Evolutionary conservation across 192 early-diverging fungal species (phyloP).

Genomic region (Phycomyces blakesleeanus): DNA sequence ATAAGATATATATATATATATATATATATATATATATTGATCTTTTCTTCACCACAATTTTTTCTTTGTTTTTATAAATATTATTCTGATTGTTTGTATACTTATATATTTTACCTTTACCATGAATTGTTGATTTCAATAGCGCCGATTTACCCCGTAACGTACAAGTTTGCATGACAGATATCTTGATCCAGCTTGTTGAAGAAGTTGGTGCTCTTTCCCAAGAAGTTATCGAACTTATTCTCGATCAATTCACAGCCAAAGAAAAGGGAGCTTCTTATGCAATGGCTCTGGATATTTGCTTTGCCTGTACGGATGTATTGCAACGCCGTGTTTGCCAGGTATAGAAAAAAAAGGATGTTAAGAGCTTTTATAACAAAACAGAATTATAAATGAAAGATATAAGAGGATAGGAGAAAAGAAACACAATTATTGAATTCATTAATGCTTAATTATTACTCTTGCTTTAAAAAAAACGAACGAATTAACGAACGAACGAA

Average conservation of each 20-base stretch:
- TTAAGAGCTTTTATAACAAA: too few relatives aligned
- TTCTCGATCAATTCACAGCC: conserved; percentile 72
- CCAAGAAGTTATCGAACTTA: conserved; percentile 82
- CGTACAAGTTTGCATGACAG: conserved; percentile 73
- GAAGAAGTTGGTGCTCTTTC: conserved; percentile 69
- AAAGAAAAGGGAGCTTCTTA: conserved; percentile 65
- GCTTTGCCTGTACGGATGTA: conserved; percentile 64
- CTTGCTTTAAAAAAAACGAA: too few relatives aligned
- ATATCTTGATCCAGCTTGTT: conserved; percentile 78
- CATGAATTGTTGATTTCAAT: not conserved
- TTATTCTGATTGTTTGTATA: not conserved
- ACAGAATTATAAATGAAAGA: too few relatives aligned
- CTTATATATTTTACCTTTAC: not conserved
- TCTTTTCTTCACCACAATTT: too few relatives aligned
- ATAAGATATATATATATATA: not conserved
- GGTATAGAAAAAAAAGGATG: too few relatives aligned
- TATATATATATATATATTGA: too few relatives aligned
- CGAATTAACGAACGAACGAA: too few relatives aligned
- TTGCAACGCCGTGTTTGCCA: conserved; percentile 92
- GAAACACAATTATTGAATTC: too few relatives aligned
- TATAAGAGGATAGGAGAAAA: too few relatives aligned
- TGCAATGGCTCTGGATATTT: conserved; percentile 80
- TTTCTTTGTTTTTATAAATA: not conserved
- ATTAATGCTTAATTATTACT: too few relatives aligned
- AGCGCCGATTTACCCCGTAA: conserved; percentile 70